Conservation (phyloP, 257 asterid genomes). For the Eucommia ulmoides region DNA sequence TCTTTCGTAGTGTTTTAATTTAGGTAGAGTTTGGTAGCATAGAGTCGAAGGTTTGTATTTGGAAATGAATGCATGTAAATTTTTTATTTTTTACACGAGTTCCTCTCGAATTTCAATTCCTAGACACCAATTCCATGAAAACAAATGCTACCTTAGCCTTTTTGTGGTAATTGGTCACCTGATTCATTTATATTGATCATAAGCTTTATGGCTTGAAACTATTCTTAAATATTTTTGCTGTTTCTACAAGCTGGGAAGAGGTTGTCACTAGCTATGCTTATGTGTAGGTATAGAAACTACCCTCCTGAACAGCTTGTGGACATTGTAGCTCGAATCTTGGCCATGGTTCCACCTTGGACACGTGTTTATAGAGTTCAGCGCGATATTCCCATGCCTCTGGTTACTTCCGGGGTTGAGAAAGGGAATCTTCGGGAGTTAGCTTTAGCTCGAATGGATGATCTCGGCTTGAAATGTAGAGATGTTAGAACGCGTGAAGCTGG, state of each 20-base stretch:
- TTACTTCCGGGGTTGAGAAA: conserved; percentile 97
- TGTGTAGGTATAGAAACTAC: conserved; percentile 74
- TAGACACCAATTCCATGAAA: no score
- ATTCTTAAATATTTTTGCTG: no score
- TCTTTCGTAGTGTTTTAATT: no score
- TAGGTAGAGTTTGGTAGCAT: no score
- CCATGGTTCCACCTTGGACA: conserved; percentile 99
- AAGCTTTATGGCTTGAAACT: neutral
- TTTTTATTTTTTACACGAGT: no score
- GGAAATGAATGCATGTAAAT: no score
- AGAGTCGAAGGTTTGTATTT: no score
- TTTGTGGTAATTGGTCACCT: neutral
- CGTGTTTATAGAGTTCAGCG: conserved; percentile 98
- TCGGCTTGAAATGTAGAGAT: conserved; percentile 97
- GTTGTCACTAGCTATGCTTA: conserved; percentile 5
- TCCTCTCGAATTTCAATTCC: no score
- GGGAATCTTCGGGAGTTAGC: conserved; percentile 98
- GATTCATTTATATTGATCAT: neutral
- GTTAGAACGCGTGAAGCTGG: conserved; percentile 99
- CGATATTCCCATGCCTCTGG: conserved; percentile 98
- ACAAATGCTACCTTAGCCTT: no score
- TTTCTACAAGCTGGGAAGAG: conserved; percentile 1
- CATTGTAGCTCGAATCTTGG: conserved; percentile 89
- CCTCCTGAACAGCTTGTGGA: conserved; percentile 99
- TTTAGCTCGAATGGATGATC: conserved; percentile 94